A percentile compares a stretch with the other conserved stretches of the same genome.
These are phyloP conservation scores for Fusarium floridanum DNA, from an alignment of 2,329 filamentous ascomycete species.

Conservation along the genomic window DNA sequence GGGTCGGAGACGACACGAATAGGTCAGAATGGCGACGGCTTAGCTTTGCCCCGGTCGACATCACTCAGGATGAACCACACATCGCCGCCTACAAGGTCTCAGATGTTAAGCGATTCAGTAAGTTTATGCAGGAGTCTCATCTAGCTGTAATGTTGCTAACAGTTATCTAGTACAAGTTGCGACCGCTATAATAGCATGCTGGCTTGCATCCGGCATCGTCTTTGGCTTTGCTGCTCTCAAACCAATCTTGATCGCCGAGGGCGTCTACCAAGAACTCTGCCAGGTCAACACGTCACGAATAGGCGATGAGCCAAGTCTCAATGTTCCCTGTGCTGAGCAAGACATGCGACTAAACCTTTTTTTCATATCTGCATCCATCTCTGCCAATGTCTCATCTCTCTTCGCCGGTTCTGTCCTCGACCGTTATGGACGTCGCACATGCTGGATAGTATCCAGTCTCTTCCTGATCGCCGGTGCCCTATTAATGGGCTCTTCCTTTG, in stretches of 20 bases:
- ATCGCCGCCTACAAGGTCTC: constrained; percentile 50
- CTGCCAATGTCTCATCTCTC: constrained; percentile 86
- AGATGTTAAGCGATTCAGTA: constrained; percentile 44
- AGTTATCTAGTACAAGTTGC: constrained; percentile 72
- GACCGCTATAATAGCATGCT: constrained; percentile 77
- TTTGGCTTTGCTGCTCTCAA: constrained; percentile 89
- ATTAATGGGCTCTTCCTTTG: constrained; percentile 77
- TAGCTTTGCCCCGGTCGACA: constrained; percentile 45
- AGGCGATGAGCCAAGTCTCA: constrained; percentile 47
- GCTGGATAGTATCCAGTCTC: constrained; percentile 77
- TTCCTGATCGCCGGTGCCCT: constrained; percentile 76
- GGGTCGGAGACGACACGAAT: constrained; percentile 15
- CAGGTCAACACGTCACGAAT: constrained; percentile 32
- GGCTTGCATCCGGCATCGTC: constrained; percentile 81
- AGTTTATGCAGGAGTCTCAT: background rate
- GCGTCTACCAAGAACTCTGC: constrained; percentile 77
- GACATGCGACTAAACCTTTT: constrained; percentile 80
- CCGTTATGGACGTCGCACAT: constrained; percentile 80
- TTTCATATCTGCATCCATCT: constrained; percentile 90
- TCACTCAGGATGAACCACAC: constrained; percentile 45
- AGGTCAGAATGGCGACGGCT: constrained; percentile 45
- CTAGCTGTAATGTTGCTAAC: background rate
- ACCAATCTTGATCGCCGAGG: constrained; percentile 80
- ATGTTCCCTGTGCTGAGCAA: constrained; percentile 59
- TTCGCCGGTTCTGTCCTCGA: constrained; percentile 88